Conservation (phyloP, 306 rosid genomes). For the Sicyos baderoa region DNA sequence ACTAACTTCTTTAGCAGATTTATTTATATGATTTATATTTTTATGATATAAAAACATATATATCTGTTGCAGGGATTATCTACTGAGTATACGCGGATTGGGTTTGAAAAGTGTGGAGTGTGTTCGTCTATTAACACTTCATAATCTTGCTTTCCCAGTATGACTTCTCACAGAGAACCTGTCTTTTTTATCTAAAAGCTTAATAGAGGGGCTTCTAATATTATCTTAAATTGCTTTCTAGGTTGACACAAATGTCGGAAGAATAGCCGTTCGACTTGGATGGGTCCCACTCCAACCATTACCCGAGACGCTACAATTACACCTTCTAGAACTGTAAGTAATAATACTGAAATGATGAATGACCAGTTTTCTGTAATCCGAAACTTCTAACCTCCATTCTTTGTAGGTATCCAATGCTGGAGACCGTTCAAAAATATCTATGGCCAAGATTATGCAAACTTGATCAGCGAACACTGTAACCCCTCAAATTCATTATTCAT, state of each 20-base stretch:
- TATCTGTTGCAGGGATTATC: constrained; percentile 57
- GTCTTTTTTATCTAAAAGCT: constrained; percentile 12
- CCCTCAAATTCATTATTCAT: constrained; percentile 16
- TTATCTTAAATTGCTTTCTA: constrained; percentile 26
- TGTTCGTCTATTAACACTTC: constrained; percentile 85
- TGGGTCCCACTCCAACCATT: constrained; percentile 97
- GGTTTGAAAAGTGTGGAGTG: constrained; percentile 97
- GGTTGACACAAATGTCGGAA: constrained; percentile 99
- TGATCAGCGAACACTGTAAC: constrained; percentile 83
- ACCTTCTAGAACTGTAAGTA: constrained; percentile 79
- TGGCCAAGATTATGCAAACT: constrained; percentile 99
- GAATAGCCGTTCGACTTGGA: constrained; percentile 95
- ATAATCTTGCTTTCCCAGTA: constrained; percentile 94
- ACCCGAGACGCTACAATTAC: constrained; percentile 82
- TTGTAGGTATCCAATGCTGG: constrained; percentile 82
- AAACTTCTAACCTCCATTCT: constrained; percentile 30
- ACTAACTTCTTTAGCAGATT: neutral
- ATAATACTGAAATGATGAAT: neutral
- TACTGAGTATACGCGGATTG: constrained; percentile 71
- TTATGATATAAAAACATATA: neutral
- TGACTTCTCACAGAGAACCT: constrained; percentile 27
- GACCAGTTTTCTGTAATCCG: neutral
- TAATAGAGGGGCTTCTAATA: constrained; percentile 18
- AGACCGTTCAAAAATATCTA: constrained; percentile 78
- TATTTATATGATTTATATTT: neutral